phyloP scores from a whole-genome alignment of 352 stramenopile species.

The Phytophthora nicotianae region DNA sequence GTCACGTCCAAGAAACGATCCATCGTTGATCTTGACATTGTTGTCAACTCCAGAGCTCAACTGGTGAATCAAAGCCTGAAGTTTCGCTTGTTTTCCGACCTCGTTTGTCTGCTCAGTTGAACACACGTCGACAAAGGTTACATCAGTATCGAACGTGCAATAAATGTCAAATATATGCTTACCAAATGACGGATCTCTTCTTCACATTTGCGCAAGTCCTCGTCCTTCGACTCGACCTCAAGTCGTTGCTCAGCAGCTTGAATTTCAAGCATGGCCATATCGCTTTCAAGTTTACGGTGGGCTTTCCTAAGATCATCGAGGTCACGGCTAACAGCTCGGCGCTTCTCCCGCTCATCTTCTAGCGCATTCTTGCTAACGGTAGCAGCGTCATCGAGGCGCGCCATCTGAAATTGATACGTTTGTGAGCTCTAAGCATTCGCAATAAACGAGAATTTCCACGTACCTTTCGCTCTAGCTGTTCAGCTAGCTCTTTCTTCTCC shows the following conservation, averaged over 20 bases:
- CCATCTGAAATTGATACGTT: conserved; percentile 36
- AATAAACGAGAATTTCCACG: neutral
- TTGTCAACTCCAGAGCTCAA: conserved; percentile 71
- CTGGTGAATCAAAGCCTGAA: conserved; percentile 85
- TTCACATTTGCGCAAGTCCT: conserved; percentile 66
- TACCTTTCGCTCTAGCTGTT: conserved; percentile 74
- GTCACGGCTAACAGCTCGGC: conserved; percentile 46
- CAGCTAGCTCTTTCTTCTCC: conserved; percentile 66
- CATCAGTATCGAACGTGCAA: neutral
- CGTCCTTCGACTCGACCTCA: conserved; percentile 62
- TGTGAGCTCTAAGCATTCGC: conserved; percentile 4
- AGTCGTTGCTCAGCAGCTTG: conserved; percentile 64
- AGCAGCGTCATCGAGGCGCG: conserved; percentile 56
- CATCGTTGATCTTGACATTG: conserved; percentile 45
- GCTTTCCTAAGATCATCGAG: conserved; percentile 72
- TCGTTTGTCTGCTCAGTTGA: conserved; percentile 59
- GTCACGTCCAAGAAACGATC: conserved; percentile 56
- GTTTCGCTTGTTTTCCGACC: conserved; percentile 78
- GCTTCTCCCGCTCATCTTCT: conserved; percentile 70
- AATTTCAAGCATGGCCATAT: conserved; percentile 68
- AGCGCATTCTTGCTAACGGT: conserved; percentile 50
- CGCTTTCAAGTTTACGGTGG: conserved; percentile 68
- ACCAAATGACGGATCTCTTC: conserved; percentile 77
- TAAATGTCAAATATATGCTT: conserved; percentile 9
- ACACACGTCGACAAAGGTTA: conserved; percentile 6